phyloP scores from a whole-genome alignment of 495 filamentous ascomycete species.

The Opeltia flavorubescens region DNA sequence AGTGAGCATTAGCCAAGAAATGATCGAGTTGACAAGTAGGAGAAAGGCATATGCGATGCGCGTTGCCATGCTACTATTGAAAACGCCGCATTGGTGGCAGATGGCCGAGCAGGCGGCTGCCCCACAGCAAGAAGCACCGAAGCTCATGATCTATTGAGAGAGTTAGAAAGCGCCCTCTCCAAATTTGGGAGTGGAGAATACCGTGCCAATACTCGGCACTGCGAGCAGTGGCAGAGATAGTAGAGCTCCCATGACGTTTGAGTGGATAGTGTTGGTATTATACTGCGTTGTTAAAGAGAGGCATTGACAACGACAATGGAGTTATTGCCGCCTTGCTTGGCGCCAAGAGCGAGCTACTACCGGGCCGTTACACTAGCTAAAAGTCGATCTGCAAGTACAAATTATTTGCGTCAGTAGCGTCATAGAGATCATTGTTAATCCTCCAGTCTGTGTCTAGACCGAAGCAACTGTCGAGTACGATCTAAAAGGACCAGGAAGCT shows the following conservation, averaged over 20 bases:
- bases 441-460: too few relatives aligned
- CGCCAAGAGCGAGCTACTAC: not conserved
- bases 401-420: too few relatives aligned
- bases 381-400: too few relatives aligned
- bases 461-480: too few relatives aligned
- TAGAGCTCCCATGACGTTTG: slow-evolving; percentile 66
- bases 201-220: slow-evolving; percentile 71
- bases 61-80: slow-evolving; percentile 91
- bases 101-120: slow-evolving; percentile 90
- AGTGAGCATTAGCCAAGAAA: slow-evolving; percentile 98
- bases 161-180: slow-evolving; percentile 12
- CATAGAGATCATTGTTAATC: too few relatives aligned
- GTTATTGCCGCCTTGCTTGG: not conserved
- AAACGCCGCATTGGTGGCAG: slow-evolving; percentile 89
- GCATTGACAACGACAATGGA: not conserved
- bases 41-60: slow-evolving; percentile 95
- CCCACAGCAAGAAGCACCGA: slow-evolving; percentile 79
- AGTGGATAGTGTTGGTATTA: not conserved
- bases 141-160: slow-evolving; percentile 49
- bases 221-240: slow-evolving; percentile 82
- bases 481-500: too few relatives aligned
- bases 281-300: slow-evolving; percentile 7
- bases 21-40: slow-evolving; percentile 86
- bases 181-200: slow-evolving; percentile 31
- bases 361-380: too few relatives aligned